Conservation (phyloP, 345 rosid genomes). For the Brassica rapa region DNA sequence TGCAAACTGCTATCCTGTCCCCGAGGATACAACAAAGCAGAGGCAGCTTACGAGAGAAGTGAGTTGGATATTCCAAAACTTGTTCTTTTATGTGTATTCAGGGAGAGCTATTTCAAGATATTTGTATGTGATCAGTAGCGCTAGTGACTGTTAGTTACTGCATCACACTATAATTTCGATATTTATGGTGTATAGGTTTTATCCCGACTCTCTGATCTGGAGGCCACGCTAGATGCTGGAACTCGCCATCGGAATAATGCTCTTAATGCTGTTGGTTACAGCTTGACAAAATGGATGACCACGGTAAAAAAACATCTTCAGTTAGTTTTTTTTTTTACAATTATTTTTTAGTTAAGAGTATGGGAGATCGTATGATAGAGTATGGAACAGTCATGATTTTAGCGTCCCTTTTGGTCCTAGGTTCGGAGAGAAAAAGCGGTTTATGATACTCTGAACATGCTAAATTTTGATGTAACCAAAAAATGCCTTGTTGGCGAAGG, state of each 20-base stretch:
- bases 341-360: constrained; percentile 6
- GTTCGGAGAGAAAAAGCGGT: constrained; percentile 90
- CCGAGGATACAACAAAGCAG: constrained; percentile 85
- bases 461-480: constrained; percentile 95
- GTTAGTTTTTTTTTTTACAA: background rate
- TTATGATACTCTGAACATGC: constrained; percentile 87
- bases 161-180: constrained; percentile 2
- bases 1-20: constrained; percentile 93
- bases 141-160: constrained; percentile 9
- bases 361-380: background rate
- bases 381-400: constrained; percentile 23
- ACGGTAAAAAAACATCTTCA: constrained; percentile 52
- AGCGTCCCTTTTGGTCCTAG: constrained; percentile 45
- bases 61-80: constrained; percentile 39
- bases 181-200: constrained; percentile 58
- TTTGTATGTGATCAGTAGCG: constrained; percentile 5
- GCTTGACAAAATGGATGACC: constrained; percentile 73
- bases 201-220: constrained; percentile 88
- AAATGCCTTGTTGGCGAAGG: constrained; percentile 99
- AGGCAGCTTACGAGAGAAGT: constrained; percentile 92
- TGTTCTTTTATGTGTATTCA: background rate
- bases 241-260: constrained; percentile 74
- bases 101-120: constrained; percentile 10
- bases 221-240: constrained; percentile 90
- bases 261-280: constrained; percentile 69